A percentile compares a stretch with the other conserved stretches of the same genome.
Conservation (phyloP, 2,329 filamentous ascomycete genomes). For the Aspergillus terreus region DNA sequence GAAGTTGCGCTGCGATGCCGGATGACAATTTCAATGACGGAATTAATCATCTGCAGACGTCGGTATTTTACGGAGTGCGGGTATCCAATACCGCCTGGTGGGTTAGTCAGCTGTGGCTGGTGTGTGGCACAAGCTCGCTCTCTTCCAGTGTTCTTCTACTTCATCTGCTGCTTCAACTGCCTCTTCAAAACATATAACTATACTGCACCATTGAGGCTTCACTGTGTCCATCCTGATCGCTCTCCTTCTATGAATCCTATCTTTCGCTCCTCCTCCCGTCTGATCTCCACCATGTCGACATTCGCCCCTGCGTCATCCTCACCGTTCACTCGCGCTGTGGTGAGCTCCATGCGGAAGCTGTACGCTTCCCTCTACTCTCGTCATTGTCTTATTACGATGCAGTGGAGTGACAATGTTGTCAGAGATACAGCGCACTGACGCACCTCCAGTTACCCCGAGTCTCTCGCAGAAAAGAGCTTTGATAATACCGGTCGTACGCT, state of each 20-base stretch:
- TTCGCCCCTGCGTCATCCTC: constrained; percentile 39
- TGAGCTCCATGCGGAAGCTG: constrained; percentile 75
- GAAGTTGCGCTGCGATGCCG: too few species aligned
- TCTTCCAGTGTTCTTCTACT: neutral
- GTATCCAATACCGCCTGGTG: neutral
- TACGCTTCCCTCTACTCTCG: constrained; percentile 44
- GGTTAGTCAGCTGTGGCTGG: constrained; percentile 2
- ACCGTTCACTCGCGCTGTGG: constrained; percentile 65
- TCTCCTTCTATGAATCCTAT: constrained; percentile 21
- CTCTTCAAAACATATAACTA: too few species aligned
- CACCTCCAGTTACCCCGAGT: constrained; percentile 72
- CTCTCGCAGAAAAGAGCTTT: constrained; percentile 82
- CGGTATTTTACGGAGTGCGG: neutral
- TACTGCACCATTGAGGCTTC: too few species aligned
- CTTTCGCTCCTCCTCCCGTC: constrained; percentile 16
- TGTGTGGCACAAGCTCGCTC: constrained; percentile 8
- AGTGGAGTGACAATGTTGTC: too few species aligned
- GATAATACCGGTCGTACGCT: constrained; percentile 83
- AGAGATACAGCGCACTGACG: constrained; percentile 1
- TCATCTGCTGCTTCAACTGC: neutral
- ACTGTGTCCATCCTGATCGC: too few species aligned
- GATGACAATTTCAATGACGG: neutral
- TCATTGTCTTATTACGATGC: neutral
- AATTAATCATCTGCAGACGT: neutral
- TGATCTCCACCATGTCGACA: constrained; percentile 33